A percentile compares a stretch with the other conserved stretches of the same genome.
Conservation (phyloP, 2,329 filamentous ascomycete species). For the Thelonectria discophora region DNA sequence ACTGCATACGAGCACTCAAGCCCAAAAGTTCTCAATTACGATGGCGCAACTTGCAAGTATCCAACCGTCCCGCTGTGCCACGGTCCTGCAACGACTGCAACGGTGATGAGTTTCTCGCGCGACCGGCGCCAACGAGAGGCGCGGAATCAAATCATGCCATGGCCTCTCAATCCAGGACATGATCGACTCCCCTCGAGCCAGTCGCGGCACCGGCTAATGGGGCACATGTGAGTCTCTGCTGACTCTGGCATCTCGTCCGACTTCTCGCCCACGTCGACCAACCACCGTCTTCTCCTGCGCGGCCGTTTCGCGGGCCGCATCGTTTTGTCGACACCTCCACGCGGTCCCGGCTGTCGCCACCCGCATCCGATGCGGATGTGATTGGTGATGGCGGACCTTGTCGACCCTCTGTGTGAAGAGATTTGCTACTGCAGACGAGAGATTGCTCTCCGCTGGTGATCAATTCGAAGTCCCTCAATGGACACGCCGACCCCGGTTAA, state of each 20-base stretch:
- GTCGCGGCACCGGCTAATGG: constrained; percentile 8
- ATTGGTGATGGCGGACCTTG: constrained; percentile 39
- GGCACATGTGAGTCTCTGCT: constrained; percentile 13
- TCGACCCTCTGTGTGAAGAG: constrained; percentile 30
- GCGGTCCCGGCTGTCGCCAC: constrained; percentile 34
- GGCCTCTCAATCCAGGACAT: constrained; percentile 18
- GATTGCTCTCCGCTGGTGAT: constrained; percentile 28
- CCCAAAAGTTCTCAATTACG: constrained; percentile 7
- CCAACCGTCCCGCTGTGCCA: constrained; percentile 15
- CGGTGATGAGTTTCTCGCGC: constrained; percentile 17
- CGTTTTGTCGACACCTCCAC: constrained; percentile 24
- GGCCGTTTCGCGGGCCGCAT: constrained; percentile 27
- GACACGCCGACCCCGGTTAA: constrained; percentile 8
- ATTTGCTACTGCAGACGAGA: constrained; percentile 34
- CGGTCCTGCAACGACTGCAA: constrained; percentile 15
- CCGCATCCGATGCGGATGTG: constrained; percentile 29
- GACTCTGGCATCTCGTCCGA: constrained; percentile 10
- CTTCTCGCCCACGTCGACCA: constrained; percentile 35
- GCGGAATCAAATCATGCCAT: constrained; percentile 33
- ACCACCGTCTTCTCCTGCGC: constrained; percentile 23
- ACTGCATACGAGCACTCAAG: constrained; percentile 34
- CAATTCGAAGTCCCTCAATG: constrained; percentile 7
- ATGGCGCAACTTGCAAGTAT: constrained; percentile 13
- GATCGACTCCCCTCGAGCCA: constrained; percentile 8
- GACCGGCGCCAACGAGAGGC: constrained; percentile 25